Evolutionary conservation across 495 filamentous ascomycete genomes (phyloP).

Genomic region (Daldinia grandis): DNA sequence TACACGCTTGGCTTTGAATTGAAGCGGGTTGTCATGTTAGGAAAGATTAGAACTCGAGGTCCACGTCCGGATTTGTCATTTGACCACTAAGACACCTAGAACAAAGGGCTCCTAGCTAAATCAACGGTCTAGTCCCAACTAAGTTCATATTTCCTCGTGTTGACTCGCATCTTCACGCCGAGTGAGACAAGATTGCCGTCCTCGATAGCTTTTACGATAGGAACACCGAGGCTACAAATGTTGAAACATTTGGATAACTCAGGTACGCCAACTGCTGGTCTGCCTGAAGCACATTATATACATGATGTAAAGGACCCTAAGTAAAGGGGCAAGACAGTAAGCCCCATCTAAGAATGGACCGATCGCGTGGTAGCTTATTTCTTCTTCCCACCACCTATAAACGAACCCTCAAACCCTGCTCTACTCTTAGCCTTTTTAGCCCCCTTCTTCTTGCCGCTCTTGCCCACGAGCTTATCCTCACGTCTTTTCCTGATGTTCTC

Average conservation of each 20-base stretch:
- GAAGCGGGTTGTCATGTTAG: neutral
- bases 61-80: too few species aligned
- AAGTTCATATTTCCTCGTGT: neutral
- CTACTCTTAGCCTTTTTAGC: conserved; percentile 65
- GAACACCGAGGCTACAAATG: neutral
- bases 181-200: neutral
- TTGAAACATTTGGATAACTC: neutral
- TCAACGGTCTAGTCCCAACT: neutral
- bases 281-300: neutral
- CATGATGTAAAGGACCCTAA: neutral
- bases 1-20: neutral
- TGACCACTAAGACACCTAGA: neutral
- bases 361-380: conserved; percentile 33
- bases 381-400: conserved; percentile 64
- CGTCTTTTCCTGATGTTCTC: conserved; percentile 84
- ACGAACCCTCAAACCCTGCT: conserved; percentile 93
- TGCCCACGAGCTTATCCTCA: conserved; percentile 74
- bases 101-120: neutral
- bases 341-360: neutral
- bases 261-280: neutral
- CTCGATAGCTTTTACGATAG: neutral
- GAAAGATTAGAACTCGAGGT: too few species aligned
- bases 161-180: neutral
- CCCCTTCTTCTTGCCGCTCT: conserved; percentile 67
- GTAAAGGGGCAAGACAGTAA: neutral